Evolutionary conservation across 164 flowering plant species (phyloP).

Genomic region (Kingdonia uniflora): DNA sequence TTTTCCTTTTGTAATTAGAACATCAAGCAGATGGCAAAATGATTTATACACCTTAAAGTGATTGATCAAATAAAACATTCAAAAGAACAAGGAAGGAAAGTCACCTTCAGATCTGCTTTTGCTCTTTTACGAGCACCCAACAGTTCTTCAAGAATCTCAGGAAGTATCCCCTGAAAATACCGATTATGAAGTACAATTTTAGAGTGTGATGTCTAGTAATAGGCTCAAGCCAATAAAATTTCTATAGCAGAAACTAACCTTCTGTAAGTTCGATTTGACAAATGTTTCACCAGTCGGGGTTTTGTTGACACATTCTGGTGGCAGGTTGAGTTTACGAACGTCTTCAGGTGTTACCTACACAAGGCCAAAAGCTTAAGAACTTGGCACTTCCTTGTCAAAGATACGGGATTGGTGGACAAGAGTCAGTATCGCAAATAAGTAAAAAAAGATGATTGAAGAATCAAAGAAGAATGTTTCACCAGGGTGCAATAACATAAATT

Average conservation of each 20-base stretch:
- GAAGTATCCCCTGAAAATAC: conserved; percentile 80
- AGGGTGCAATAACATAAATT: conserved; percentile 94
- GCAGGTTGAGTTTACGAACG: conserved; percentile 63
- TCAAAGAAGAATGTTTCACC: conserved; percentile 31
- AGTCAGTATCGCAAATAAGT: background rate
- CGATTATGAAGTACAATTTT: background rate
- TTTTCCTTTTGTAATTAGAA: too few relatives aligned
- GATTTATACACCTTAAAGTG: background rate
- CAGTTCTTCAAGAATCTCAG: conserved; percentile 93
- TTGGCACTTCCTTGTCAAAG: background rate
- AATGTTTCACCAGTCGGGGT: conserved; percentile 98
- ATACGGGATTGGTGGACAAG: too few relatives aligned
- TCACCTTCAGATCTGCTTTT: conserved; percentile 91
- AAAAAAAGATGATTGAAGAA: background rate
- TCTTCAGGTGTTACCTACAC: conserved; percentile 83
- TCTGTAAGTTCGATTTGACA: conserved; percentile 77
- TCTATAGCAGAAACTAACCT: conserved; percentile 33
- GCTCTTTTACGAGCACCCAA: conserved; percentile 95
- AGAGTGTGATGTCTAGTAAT: background rate
- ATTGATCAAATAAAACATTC: background rate
- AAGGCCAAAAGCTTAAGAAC: conserved; percentile 11
- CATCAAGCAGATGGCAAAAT: too few relatives aligned
- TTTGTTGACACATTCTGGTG: conserved; percentile 72
- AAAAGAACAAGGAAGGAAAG: background rate
- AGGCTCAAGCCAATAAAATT: background rate